Base-by-base conservation (phyloP, 176 grass and related monocot genomes). In the Carex pumila region DNA sequence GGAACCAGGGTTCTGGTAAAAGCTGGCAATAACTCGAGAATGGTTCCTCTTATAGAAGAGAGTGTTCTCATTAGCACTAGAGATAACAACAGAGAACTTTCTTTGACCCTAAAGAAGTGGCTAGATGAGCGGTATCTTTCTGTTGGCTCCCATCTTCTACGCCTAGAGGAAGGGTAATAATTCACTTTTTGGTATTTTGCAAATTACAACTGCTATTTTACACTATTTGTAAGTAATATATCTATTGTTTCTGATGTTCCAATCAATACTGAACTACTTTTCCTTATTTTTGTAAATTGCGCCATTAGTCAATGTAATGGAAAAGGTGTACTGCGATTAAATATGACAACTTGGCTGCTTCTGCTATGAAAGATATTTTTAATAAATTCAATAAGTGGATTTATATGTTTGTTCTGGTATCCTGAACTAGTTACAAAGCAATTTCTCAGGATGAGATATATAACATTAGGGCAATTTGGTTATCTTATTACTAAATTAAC, bases 81-180 rank as follows among this genome's bases (percentile, higher is more conserved):
- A 89, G 86, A 84, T 61, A 86, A 76, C 84, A 86, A 85, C 52
- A 94, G 89, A 50, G 91, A 93, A 79, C 22, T 99, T 25, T 99
- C 96, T 72, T 88, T 90, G 55, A 99, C 96, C 53, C 73, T 99
- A 72, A 95, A 91, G 68, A 92, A 87, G 74, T 99, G 96, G 96
- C 87, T 99, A 36, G 89, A 91, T 80, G 91, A 91, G 89, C 92
- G 96, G 83, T 79, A 85, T 65, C 87, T 99, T 83, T 90, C 86
- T 65, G 87, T 88, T 34, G 88, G 94, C 91, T 81, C 81, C 53
- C 90, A 88, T 72, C 31, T 88, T 68, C 85, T 98, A 65, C 86
- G 89, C 50, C 90, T 99, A 1, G 85, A 94, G 78, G 96, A 99
- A 95, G 93, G 96, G 96, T 95, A 95, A 86, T 82, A 22, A 3